Percentiles rank a stretch among this genome's conserved stretches.
phyloP scores from a whole-genome alignment of 2,329 filamentous ascomycete species.

The Fusarium equiseti region DNA sequence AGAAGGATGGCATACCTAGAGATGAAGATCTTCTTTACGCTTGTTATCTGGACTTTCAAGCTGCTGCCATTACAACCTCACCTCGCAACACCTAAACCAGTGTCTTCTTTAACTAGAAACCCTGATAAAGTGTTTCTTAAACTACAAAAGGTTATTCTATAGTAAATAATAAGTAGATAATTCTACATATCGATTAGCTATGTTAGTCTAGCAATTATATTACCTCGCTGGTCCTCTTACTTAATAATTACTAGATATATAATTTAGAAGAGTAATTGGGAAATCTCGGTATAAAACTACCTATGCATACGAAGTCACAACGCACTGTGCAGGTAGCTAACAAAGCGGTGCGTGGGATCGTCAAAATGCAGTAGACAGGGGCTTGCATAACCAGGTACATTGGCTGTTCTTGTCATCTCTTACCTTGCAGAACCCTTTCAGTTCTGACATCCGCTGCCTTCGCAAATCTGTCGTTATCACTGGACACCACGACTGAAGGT shows the following conservation, averaged over 20 bases:
- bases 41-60: constrained; percentile 49
- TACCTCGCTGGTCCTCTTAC: not conserved
- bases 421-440: not conserved
- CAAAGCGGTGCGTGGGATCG: no score
- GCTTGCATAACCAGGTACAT: not conserved
- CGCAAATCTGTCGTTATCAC: not conserved
- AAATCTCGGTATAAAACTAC: no score
- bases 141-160: not conserved
- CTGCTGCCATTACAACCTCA: constrained; percentile 1
- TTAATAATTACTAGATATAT: no score
- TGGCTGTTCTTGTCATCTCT: not conserved
- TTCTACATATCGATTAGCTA: not conserved
- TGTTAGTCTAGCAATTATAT: not conserved
- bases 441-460: not conserved
- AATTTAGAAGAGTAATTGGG: no score
- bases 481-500: not conserved
- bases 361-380: no score
- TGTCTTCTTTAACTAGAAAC: constrained; percentile 1
- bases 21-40: constrained; percentile 45
- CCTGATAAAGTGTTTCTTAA: constrained; percentile 16
- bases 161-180: not conserved
- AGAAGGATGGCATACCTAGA: constrained; percentile 48
- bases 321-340: no score
- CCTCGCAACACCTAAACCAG: not conserved
- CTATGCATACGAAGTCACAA: no score